Conservation (phyloP, 1,284 basidiomycete genomes). For the Ceratobasidium theobromae region DNA sequence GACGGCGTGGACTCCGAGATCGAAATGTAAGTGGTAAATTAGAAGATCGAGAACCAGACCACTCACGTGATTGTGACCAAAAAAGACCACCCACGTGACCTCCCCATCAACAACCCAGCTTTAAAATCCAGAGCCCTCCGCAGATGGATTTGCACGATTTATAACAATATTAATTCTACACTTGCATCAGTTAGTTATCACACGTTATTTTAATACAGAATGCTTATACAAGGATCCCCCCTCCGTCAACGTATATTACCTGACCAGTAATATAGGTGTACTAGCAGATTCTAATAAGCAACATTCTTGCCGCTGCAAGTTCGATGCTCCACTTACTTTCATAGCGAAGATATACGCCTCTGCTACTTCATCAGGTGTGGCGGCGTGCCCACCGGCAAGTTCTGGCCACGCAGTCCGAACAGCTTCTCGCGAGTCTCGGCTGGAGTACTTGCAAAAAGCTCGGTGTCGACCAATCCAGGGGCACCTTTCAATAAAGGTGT, state of each 20-base stretch:
- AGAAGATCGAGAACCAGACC: no score
- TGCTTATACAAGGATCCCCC: background rate
- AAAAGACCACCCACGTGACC: no score
- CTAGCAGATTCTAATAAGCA: background rate
- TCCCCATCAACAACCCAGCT: no score
- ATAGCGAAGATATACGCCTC: conserved; percentile 32
- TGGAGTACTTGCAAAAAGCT: background rate
- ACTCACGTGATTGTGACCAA: no score
- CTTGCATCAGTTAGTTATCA: no score
- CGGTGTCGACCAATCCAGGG: conserved; percentile 22
- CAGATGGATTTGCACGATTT: no score
- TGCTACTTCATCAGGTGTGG: conserved; percentile 26
- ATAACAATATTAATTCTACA: no score
- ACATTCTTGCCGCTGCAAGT: background rate
- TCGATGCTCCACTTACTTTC: no score
- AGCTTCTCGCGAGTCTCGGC: background rate
- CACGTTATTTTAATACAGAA: no score
- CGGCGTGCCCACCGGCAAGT: conserved; percentile 4
- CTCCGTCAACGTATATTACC: conserved; percentile 11
- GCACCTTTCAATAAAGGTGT: background rate
- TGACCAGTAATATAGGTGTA: conserved; percentile 1
- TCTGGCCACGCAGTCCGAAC: background rate
- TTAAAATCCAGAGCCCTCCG: no score
- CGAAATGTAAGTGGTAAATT: no score
- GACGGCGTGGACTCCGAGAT: no score